Evolutionary conservation across 805 yeast species (phyloP).

Genomic region (Ogataea kodamae): DNA sequence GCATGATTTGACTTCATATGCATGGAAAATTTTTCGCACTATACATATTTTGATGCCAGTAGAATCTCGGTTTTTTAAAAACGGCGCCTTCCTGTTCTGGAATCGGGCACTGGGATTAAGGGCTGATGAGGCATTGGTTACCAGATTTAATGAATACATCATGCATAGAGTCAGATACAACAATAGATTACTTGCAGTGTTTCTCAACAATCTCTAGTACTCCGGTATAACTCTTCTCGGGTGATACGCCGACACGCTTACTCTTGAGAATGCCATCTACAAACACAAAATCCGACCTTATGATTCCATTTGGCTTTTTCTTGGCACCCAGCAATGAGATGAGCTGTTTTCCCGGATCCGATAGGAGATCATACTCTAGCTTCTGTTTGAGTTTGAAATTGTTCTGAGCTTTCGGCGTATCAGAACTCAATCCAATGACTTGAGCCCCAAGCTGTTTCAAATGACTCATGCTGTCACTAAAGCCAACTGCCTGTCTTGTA

Average conservation of each 20-base stretch:
- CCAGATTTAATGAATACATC: too few relatives aligned
- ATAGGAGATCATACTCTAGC: constrained; percentile 68
- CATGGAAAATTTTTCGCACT: too few relatives aligned
- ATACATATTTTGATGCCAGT: too few relatives aligned
- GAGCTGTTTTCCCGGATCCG: constrained; percentile 70
- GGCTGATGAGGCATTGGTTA: too few relatives aligned
- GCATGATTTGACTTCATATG: too few relatives aligned
- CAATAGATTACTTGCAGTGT: too few relatives aligned
- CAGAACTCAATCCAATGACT: constrained; percentile 82
- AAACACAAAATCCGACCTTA: constrained; percentile 91
- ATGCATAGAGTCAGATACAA: too few relatives aligned
- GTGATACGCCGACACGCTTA: constrained; percentile 52
- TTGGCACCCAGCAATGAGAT: constrained; percentile 79
- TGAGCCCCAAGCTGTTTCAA: constrained; percentile 48
- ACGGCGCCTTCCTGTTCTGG: too few relatives aligned
- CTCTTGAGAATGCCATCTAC: constrained; percentile 65
- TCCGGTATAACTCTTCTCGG: constrained; percentile 55
- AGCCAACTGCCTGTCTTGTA: constrained; percentile 91
- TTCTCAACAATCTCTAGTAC: constrained; percentile 49
- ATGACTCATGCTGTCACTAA: constrained; percentile 59
- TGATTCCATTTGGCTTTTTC: constrained; percentile 68
- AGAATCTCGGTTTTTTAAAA: too few relatives aligned
- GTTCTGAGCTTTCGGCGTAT: constrained; percentile 73
- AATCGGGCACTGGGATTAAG: too few relatives aligned
- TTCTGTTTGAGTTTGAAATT: constrained; percentile 69